phyloP scores from a whole-genome alignment of 2,329 filamentous ascomycete species.

The Venturia effusa region DNA sequence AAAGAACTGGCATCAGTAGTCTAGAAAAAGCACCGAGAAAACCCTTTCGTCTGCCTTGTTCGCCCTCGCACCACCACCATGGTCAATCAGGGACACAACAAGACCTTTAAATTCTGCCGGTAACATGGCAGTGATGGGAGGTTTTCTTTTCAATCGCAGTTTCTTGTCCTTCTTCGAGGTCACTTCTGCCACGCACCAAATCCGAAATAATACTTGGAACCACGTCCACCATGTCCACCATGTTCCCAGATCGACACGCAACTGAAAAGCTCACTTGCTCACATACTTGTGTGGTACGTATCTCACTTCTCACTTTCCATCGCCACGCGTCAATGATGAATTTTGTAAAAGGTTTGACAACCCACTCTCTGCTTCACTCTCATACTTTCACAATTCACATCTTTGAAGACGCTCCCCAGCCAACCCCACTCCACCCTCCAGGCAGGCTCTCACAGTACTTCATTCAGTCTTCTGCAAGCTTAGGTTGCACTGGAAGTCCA shows the following conservation, averaged over 20 bases:
- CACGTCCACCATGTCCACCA: neutral
- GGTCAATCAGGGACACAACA: neutral
- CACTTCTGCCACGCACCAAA: neutral
- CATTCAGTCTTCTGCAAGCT: neutral
- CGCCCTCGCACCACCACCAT: too few relatives aligned
- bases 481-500: neutral
- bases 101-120: neutral
- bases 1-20: too few relatives aligned
- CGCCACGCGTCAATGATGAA: neutral
- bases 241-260: neutral
- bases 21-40: too few relatives aligned
- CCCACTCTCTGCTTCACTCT: neutral
- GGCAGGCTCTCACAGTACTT: constrained; percentile 3
- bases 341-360: constrained; percentile 4
- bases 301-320: neutral
- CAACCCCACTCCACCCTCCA: neutral
- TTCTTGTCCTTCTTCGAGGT: neutral
- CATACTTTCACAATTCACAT: neutral
- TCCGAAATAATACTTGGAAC: neutral
- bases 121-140: neutral
- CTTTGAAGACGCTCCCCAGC: neutral
- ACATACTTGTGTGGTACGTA: neutral
- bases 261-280: neutral
- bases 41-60: too few relatives aligned
- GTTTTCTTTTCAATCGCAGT: neutral